A percentile compares a stretch with the other conserved stretches of the same genome.
phyloP scores from a whole-genome alignment of 1,139 yeast genomes.

The Geotrichum bryndzae region DNA sequence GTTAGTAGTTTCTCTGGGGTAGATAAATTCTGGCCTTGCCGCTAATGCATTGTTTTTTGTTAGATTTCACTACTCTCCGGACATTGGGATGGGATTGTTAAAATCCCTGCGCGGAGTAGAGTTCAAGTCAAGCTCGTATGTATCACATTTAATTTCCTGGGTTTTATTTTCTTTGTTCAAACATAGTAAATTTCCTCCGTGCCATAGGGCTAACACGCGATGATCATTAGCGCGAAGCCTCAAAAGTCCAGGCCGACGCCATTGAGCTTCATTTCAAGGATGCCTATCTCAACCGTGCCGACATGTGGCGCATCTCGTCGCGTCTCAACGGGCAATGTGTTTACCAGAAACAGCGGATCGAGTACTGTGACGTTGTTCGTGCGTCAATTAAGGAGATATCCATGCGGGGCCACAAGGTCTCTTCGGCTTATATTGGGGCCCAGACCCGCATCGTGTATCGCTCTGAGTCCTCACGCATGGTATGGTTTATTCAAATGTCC shows the following conservation, averaged over 20 bases:
- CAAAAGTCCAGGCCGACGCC: slow-evolving; percentile 63
- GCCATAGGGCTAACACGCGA: neutral
- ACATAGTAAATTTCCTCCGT: neutral
- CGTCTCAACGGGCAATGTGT: slow-evolving; percentile 57
- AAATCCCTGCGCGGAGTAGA: slow-evolving; percentile 59
- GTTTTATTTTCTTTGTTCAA: neutral
- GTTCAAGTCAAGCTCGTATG: slow-evolving; percentile 50
- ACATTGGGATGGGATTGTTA: slow-evolving; percentile 55
- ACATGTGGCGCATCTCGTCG: slow-evolving; percentile 82
- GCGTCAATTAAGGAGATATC: slow-evolving; percentile 66
- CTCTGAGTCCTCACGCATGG: slow-evolving; percentile 79
- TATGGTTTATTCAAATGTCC: slow-evolving; percentile 80
- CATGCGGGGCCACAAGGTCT: slow-evolving; percentile 52
- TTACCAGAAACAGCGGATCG: slow-evolving; percentile 57
- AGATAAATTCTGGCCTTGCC: neutral
- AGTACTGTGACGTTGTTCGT: slow-evolving; percentile 57
- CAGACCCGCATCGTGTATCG: slow-evolving; percentile 77
- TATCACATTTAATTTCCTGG: neutral
- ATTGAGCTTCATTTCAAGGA: slow-evolving; percentile 79
- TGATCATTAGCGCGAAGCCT: slow-evolving; percentile 28
- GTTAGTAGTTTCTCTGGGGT: slow-evolving; percentile 19
- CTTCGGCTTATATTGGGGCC: slow-evolving; percentile 59
- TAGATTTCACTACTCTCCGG: slow-evolving; percentile 57
- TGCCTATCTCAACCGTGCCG: slow-evolving; percentile 75
- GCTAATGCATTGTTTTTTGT: neutral